A percentile compares a stretch with the other conserved stretches of the same genome.
phyloP scores from a whole-genome alignment of 225 moss, liverwort and hornwort species.

The Asterella californica region DNA sequence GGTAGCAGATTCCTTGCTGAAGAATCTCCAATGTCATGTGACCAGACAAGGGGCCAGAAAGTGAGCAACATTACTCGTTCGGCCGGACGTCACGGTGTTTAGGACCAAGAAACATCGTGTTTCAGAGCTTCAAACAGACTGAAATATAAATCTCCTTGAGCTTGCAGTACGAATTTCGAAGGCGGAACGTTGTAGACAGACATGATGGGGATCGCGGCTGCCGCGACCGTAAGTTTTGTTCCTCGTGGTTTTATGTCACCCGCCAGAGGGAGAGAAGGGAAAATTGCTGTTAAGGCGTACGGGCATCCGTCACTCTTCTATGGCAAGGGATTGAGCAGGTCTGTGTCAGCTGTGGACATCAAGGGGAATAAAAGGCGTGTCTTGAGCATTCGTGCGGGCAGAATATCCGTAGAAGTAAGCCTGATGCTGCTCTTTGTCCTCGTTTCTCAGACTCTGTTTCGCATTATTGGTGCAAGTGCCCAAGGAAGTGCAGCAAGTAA shows the following conservation, averaged over 20 bases:
- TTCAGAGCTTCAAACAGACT: background rate
- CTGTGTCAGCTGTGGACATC: background rate
- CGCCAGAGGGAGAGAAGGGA: background rate
- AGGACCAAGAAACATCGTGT: background rate
- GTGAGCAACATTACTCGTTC: background rate
- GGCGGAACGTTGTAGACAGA: background rate
- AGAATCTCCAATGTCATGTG: background rate
- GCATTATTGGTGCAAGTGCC: background rate
- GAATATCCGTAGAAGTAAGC: conserved; percentile 1
- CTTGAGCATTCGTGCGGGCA: background rate
- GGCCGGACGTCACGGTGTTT: background rate
- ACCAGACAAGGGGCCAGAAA: background rate
- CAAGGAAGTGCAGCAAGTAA: too few relatives aligned
- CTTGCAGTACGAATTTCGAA: background rate
- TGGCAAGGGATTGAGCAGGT: background rate
- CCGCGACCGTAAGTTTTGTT: background rate
- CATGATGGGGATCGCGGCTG: conserved; percentile 1
- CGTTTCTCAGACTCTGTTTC: background rate
- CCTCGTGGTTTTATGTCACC: background rate
- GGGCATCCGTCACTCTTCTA: background rate
- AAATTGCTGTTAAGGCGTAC: background rate
- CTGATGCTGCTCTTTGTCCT: background rate
- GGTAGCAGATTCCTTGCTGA: background rate
- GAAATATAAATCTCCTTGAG: background rate
- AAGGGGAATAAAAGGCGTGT: background rate